Evolutionary conservation across 2,329 filamentous ascomycete genomes (phyloP).

Genomic region (Paecilomyces fulvus): DNA sequence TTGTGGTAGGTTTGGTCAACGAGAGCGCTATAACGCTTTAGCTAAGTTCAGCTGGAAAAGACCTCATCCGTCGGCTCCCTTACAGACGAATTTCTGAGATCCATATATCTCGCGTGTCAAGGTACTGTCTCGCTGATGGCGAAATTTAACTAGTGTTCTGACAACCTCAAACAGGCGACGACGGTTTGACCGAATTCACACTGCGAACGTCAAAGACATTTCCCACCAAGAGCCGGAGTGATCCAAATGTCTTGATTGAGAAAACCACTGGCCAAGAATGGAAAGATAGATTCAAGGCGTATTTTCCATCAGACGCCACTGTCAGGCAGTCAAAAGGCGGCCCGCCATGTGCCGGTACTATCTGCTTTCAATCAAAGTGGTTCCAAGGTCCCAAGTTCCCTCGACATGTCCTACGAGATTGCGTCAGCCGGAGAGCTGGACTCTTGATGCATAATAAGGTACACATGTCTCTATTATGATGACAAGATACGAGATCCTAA

Average conservation of each 20-base stretch:
- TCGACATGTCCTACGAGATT: constrained; percentile 62
- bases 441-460: constrained; percentile 86
- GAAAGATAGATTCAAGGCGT: constrained; percentile 57
- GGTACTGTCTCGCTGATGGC: constrained; percentile 28
- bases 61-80: constrained; percentile 75
- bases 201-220: constrained; percentile 26
- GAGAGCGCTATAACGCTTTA: constrained; percentile 1
- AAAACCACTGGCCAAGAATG: constrained; percentile 27
- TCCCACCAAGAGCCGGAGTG: constrained; percentile 21
- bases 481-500: background rate
- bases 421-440: constrained; percentile 59
- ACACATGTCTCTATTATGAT: constrained; percentile 24
- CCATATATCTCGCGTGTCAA: constrained; percentile 51
- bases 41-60: constrained; percentile 30
- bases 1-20: constrained; percentile 47
- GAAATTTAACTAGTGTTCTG: background rate
- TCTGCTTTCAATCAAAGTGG: constrained; percentile 67
- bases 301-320: constrained; percentile 70
- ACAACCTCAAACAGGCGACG: constrained; percentile 31
- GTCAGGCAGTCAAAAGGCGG: constrained; percentile 59
- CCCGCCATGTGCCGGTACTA: constrained; percentile 62
- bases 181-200: constrained; percentile 36
- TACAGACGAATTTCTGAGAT: constrained; percentile 56
- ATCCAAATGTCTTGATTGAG: constrained; percentile 36
- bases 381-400: constrained; percentile 67